A percentile compares a stretch with the other conserved stretches of the same genome.
phyloP scores from a whole-genome alignment of 345 rosid genomes.

The Lepidium aucheri region DNA sequence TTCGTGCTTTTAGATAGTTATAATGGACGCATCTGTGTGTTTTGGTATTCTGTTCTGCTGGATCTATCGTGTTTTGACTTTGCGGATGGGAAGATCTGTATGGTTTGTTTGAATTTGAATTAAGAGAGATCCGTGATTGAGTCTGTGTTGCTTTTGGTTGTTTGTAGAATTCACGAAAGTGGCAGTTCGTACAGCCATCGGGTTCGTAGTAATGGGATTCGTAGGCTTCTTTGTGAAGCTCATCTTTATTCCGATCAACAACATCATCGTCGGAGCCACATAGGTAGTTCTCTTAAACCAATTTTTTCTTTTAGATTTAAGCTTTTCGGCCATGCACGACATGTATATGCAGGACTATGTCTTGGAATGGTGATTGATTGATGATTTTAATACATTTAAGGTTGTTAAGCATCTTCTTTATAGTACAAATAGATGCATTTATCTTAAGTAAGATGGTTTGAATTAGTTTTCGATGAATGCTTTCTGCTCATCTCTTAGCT shows the following conservation, averaged over 20 bases:
- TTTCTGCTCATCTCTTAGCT: neutral
- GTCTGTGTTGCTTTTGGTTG: neutral
- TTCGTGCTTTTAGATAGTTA: neutral
- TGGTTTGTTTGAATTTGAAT: neutral
- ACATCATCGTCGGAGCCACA: conserved; percentile 44
- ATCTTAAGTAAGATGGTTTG: neutral
- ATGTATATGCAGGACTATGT: neutral
- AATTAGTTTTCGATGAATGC: neutral
- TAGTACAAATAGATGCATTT: neutral
- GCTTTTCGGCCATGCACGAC: neutral
- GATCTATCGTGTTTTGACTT: neutral
- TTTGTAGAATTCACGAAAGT: conserved; percentile 66
- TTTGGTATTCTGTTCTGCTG: neutral
- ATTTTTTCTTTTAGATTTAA: neutral
- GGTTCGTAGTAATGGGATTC: conserved; percentile 79
- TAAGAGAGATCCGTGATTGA: neutral
- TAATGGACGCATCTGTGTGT: neutral
- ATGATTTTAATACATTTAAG: neutral
- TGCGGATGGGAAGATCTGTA: neutral
- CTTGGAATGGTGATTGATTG: neutral
- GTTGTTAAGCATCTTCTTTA: neutral
- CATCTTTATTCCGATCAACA: conserved; percentile 71
- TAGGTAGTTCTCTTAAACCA: conserved; percentile 23
- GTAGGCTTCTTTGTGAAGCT: conserved; percentile 74
- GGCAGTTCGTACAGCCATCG: conserved; percentile 74